phyloP scores from a whole-genome alignment of 257 asterid species.

The Apocynum venetum region DNA sequence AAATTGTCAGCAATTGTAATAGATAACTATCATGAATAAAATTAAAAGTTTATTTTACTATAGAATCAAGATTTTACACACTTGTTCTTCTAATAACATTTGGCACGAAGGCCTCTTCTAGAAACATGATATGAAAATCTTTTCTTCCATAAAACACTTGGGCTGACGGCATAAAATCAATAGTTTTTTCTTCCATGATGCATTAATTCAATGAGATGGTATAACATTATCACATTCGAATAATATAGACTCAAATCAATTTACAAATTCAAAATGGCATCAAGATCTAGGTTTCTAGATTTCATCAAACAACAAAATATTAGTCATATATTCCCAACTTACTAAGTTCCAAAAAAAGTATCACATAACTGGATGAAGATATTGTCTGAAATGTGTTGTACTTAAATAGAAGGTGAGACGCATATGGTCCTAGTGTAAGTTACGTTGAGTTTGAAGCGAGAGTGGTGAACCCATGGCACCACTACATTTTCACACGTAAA shows the following conservation, averaged over 20 bases:
- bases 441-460: not conserved
- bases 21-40: not conserved
- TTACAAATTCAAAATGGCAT: not conserved
- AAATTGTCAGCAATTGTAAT: not conserved
- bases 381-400: not conserved
- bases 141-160: not conserved
- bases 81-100: not conserved
- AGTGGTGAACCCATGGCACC: not conserved
- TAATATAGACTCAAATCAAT: not conserved
- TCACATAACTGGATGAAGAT: not conserved
- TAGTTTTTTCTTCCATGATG: not conserved
- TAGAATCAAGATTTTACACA: not conserved
- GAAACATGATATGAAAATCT: not conserved
- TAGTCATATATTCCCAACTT: not conserved
- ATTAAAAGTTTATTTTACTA: not conserved
- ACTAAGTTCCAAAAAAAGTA: not conserved
- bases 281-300: not conserved
- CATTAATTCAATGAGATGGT: not conserved
- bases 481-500: not conserved
- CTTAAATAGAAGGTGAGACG: not conserved
- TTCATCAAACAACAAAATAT: not conserved
- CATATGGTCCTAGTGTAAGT: not conserved
- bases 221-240: not conserved
- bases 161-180: not conserved
- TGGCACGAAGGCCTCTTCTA: not conserved